Evolutionary conservation across 139 green algal species (phyloP).

Genomic region (Closterium sp.): DNA sequence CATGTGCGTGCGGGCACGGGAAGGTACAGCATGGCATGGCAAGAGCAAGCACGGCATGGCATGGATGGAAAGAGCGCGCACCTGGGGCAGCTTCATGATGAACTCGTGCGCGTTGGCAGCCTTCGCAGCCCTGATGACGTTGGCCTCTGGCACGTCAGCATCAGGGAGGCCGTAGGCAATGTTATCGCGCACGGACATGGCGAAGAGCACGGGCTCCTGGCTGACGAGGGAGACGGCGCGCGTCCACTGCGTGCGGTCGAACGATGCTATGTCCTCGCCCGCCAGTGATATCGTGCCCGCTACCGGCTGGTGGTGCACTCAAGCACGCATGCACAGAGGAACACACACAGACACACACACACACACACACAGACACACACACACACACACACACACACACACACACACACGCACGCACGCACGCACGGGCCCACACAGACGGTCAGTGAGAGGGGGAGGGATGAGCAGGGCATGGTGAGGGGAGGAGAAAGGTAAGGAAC

Average conservation of each 20-base stretch:
- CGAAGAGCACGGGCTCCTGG: constrained; percentile 69
- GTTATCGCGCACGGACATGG: constrained; percentile 37
- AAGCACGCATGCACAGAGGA: not conserved
- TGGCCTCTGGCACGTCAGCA: constrained; percentile 7
- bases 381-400: not conserved
- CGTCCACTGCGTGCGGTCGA: constrained; percentile 40
- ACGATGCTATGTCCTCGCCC: not conserved
- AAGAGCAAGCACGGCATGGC: not conserved
- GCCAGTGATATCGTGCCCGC: constrained; percentile 17
- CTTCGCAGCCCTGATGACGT: constrained; percentile 56
- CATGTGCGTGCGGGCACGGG: not conserved
- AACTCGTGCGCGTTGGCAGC: constrained; percentile 74
- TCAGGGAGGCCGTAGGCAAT: constrained; percentile 37
- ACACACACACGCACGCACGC: not conserved
- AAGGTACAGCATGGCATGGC: too few species aligned
- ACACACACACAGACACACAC: too few species aligned
- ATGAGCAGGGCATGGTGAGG: not conserved
- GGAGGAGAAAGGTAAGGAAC: not conserved
- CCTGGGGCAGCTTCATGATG: constrained; percentile 63
- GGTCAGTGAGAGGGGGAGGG: not conserved
- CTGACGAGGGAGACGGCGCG: constrained; percentile 23
- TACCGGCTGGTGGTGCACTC: not conserved
- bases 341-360: too few species aligned
- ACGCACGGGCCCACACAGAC: too few species aligned
- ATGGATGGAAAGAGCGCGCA: not conserved